These are phyloP conservation scores for Pleurotus djamor DNA, from an alignment of 768 basidiomycete genomes.

Conservation along the genomic window DNA sequence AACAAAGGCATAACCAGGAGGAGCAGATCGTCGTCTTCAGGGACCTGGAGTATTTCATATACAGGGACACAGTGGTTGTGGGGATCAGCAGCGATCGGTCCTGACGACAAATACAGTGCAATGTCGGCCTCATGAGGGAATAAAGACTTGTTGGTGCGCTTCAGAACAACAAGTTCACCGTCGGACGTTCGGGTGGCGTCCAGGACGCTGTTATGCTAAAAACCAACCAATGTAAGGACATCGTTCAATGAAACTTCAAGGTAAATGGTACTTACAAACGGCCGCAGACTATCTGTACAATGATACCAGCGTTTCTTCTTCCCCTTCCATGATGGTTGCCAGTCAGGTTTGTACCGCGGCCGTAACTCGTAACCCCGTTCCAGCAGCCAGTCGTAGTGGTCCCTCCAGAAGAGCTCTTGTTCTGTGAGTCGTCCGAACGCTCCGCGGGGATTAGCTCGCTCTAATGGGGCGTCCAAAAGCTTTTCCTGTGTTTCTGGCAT, in stretches of 20 bases:
- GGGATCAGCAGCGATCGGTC: constrained; percentile 5
- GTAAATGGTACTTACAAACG: constrained; percentile 1
- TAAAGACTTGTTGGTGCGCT: constrained; percentile 12
- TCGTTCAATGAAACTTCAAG: no score
- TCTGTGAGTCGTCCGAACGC: background rate
- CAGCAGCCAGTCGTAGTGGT: constrained; percentile 20
- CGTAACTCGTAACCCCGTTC: constrained; percentile 22
- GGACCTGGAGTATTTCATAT: constrained; percentile 16
- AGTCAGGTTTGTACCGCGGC: constrained; percentile 23
- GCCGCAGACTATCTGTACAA: constrained; percentile 7
- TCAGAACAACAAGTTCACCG: constrained; percentile 21
- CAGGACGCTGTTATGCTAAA: constrained; percentile 9
- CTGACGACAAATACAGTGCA: constrained; percentile 18
- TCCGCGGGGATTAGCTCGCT: background rate
- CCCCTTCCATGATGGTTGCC: constrained; percentile 26
- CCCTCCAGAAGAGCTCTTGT: constrained; percentile 19
- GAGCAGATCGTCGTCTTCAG: constrained; percentile 11
- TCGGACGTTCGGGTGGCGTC: constrained; percentile 28
- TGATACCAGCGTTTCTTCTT: constrained; percentile 8
- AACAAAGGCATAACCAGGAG: constrained; percentile 20
- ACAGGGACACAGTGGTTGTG: constrained; percentile 27
- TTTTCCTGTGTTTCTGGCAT: background rate
- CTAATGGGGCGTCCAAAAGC: background rate
- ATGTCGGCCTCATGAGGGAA: constrained; percentile 26
- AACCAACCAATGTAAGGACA: background rate